Base-by-base conservation (phyloP, 352 stramenopile genomes). In the Pythium biforme region DNA sequence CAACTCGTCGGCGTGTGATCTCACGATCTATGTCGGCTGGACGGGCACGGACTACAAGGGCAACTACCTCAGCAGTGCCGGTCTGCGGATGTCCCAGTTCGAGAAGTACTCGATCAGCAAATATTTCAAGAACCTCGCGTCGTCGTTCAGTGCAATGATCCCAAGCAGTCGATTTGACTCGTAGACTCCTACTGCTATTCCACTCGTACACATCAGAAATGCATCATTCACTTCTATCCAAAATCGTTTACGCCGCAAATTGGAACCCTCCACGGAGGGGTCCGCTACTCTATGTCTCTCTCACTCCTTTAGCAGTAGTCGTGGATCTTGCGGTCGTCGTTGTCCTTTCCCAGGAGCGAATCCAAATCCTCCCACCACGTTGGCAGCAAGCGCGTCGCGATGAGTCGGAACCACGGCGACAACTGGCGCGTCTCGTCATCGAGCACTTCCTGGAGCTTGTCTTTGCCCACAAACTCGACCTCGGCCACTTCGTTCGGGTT, bases 401-500 rank as follows among this genome's bases (percentile, higher is more conserved):
- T 94, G 39, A 93, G 71, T 25, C 76, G 75, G 66, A 96, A 96
- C 87, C 87, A 96, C n/a, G 87, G 87, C 14, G 86, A 94, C 17
- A 94, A 66, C 55, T 85, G 69, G 25, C 79, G 79, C 41, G 68
- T 68, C 46, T 79, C 48, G 53, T 92, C 72, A 77, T 71, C 68
- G 1, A 95, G 67, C 3, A 95, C 56, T 33, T 56, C 61, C 4
- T 76, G 57, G n/a, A 95, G 68, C 7, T 79, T 64, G 25, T 91
- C 62, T 47, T 74, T 74, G 31, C 77, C 74, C 48, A 99, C 81
- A 73, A 94, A 98, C 62, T 97, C 92, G 7, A 92, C 73, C 34
- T 88, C 83, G 22, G 78, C 77, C 22, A 98, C 96, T 72, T 99
- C 97, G 39, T 99, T 97, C 29, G 83, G 72, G 70, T 99, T 97